Conservation (phyloP, 768 basidiomycete genomes). For the Suillus tomentosus region DNA sequence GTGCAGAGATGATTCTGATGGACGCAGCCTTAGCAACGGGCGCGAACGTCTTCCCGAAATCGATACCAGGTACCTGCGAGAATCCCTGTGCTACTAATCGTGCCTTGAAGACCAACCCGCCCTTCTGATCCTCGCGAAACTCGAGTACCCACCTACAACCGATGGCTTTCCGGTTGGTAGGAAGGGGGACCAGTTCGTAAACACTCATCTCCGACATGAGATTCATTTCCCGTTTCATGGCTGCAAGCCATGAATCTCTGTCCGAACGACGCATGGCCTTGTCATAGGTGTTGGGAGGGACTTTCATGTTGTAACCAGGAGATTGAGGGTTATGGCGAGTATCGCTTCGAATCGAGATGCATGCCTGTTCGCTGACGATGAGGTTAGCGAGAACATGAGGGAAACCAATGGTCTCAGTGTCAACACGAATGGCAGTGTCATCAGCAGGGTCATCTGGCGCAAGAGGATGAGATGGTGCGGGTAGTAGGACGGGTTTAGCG, state of each 20-base stretch:
- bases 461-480: not conserved
- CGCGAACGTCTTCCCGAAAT: slow-evolving; percentile 14
- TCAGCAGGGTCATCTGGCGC: not conserved
- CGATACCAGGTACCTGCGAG: slow-evolving; percentile 8
- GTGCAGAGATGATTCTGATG: slow-evolving; percentile 5
- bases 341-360: not conserved
- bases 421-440: not conserved
- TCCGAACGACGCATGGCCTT: not conserved
- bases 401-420: not conserved
- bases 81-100: slow-evolving; percentile 10
- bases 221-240: not conserved
- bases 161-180: not conserved
- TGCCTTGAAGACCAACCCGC: slow-evolving; percentile 25
- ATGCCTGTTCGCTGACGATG: not conserved
- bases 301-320: not conserved
- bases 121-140: slow-evolving; percentile 2
- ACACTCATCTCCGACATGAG: not conserved
- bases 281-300: not conserved
- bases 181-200: slow-evolving; percentile 6
- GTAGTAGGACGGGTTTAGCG: not conserved
- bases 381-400: slow-evolving; percentile 15
- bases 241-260: not conserved
- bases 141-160: slow-evolving; percentile 8
- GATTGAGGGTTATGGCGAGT: not conserved
- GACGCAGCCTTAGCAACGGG: slow-evolving; percentile 9